phyloP scores from a whole-genome alignment of 2,329 filamentous ascomycete genomes.

The Lachnellula cervina region DNA sequence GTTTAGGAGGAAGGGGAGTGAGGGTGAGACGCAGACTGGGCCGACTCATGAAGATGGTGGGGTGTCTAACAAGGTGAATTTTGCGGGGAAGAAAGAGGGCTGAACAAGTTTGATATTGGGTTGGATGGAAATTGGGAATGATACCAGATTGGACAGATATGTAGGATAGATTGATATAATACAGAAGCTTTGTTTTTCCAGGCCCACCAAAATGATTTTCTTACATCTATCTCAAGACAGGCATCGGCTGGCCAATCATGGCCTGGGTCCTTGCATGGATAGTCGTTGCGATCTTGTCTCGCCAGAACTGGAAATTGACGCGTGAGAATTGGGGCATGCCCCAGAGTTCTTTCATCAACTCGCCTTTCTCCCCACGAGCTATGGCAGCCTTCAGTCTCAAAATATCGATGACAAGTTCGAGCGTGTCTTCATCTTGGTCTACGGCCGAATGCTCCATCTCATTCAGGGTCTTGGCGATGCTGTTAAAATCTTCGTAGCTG shows the following conservation, averaged over 20 bases:
- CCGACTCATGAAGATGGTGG: neutral
- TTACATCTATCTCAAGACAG: neutral
- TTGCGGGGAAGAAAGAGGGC: conserved; percentile 1
- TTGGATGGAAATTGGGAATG: neutral
- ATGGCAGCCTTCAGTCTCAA: conserved; percentile 15
- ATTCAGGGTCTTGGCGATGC: conserved; percentile 20
- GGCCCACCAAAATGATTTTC: neutral
- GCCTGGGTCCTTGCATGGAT: conserved; percentile 5
- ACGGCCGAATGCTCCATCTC: conserved; percentile 32
- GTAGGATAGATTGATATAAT: conserved; percentile 1
- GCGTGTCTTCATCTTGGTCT: conserved; percentile 29
- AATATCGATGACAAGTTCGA: conserved; percentile 23
- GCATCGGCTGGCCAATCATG: neutral
- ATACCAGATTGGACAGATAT: neutral
- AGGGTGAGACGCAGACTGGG: neutral
- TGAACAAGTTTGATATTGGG: neutral
- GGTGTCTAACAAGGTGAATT: conserved; percentile 6
- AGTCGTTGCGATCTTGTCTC: conserved; percentile 15
- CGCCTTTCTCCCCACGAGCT: conserved; percentile 15
- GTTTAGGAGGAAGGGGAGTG: conserved; percentile 13
- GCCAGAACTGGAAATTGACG: conserved; percentile 21
- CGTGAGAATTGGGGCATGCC: conserved; percentile 26
- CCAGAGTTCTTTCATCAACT: conserved; percentile 22
- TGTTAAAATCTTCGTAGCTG: conserved; percentile 48
- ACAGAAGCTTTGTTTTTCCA: neutral